Percentiles rank a stretch among this genome's conserved stretches.
phyloP scores from a whole-genome alignment of 1,284 basidiomycete genomes.

The Cerioporus squamosus region DNA sequence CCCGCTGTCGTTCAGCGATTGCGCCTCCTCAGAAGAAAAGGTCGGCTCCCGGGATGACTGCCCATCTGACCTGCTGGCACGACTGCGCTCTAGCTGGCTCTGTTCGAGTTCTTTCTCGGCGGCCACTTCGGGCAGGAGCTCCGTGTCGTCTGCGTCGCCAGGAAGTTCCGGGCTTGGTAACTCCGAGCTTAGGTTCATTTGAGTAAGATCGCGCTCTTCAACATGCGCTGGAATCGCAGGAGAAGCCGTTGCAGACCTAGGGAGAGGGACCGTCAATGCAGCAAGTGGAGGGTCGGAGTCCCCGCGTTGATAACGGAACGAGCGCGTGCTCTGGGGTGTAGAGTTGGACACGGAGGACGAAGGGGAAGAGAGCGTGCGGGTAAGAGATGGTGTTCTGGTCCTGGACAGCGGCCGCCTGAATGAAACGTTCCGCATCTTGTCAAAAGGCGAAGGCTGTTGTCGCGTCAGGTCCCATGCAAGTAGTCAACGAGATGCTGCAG shows the following conservation, averaged over 20 bases:
- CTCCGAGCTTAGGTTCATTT: conserved; percentile 17
- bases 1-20: conserved; percentile 13
- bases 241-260: conserved; percentile 57
- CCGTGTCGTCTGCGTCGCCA: conserved; percentile 13
- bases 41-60: conserved; percentile 53
- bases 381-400: conserved; percentile 73
- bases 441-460: conserved; percentile 63
- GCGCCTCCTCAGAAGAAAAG: conserved; percentile 60
- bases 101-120: conserved; percentile 6
- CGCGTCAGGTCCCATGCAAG: neutral
- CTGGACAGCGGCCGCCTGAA: conserved; percentile 57
- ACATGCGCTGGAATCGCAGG: conserved; percentile 38
- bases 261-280: conserved; percentile 54
- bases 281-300: conserved; percentile 51
- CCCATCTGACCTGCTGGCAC: conserved; percentile 2
- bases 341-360: conserved; percentile 65
- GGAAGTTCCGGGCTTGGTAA: conserved; percentile 1
- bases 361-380: conserved; percentile 64
- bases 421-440: conserved; percentile 69
- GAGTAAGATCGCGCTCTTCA: conserved; percentile 21
- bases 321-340: conserved; percentile 62
- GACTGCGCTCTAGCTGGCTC: neutral
- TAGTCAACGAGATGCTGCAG: conserved; percentile 5
- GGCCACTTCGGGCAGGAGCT: conserved; percentile 16
- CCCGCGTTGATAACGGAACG: conserved; percentile 43